A percentile compares a stretch with the other conserved stretches of the same genome.
Conservation (phyloP, 192 early-diverging fungal genomes). For the Pilobolus umbonatus region DNA sequence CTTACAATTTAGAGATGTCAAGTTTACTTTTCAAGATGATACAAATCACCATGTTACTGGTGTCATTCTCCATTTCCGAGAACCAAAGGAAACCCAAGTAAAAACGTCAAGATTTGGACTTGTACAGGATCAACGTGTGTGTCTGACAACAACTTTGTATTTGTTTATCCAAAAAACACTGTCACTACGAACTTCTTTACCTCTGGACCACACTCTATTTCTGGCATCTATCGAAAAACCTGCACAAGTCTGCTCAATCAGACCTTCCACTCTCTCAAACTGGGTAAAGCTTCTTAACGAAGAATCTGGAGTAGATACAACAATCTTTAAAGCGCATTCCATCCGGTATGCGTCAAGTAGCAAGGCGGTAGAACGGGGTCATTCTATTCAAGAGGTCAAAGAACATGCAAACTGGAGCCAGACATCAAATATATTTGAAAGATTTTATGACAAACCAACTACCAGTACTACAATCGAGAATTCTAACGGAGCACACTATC, state of each 20-base stretch:
- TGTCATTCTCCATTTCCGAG: not conserved
- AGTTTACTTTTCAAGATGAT: not conserved
- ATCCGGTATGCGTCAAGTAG: not conserved
- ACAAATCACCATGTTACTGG: not conserved
- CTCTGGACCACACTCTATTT: not conserved
- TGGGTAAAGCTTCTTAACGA: not conserved
- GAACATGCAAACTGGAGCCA: slow-evolving; percentile 6
- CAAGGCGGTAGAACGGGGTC: not conserved
- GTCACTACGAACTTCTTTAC: not conserved
- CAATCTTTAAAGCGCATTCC: not conserved
- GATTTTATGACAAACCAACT: slow-evolving; percentile 1
- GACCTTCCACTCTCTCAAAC: not conserved
- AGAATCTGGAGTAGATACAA: not conserved
- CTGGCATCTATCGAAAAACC: not conserved
- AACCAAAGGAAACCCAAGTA: slow-evolving; percentile 10
- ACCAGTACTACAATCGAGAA: not conserved
- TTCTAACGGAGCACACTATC: not conserved
- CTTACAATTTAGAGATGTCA: slow-evolving; percentile 1
- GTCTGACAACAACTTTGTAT: not conserved
- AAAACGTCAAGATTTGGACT: not conserved
- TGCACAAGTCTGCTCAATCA: not conserved
- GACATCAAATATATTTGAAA: not conserved
- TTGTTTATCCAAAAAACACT: not conserved
- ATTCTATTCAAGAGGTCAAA: not conserved
- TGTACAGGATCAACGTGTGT: not conserved